A percentile compares a stretch with the other conserved stretches of the same genome.
Evolutionary conservation across 306 rosid species (phyloP).

Genomic region (Prunus mume): DNA sequence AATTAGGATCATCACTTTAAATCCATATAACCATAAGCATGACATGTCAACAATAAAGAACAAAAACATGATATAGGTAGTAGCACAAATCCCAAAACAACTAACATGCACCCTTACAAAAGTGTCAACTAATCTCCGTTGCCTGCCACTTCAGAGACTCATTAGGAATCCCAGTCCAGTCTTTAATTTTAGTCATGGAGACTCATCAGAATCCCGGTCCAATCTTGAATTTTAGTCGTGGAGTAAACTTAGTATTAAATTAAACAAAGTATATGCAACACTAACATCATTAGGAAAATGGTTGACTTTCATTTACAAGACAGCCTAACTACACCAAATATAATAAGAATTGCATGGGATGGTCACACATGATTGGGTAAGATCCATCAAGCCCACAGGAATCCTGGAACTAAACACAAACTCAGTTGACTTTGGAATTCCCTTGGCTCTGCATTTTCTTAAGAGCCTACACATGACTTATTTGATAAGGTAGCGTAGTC

Average conservation of each 20-base stretch:
- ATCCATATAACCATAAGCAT: constrained; percentile 11
- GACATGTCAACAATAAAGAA: constrained; percentile 20
- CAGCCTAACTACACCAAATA: constrained; percentile 34
- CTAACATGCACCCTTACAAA: constrained; percentile 15
- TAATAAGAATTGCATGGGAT: constrained; percentile 18
- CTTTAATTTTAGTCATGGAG: background rate
- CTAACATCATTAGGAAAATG: background rate
- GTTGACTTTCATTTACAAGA: constrained; percentile 43
- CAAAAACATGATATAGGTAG: constrained; percentile 9
- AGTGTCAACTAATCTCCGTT: constrained; percentile 19
- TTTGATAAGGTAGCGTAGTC: constrained; percentile 25
- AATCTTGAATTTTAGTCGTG: background rate
- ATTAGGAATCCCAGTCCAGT: constrained; percentile 11
- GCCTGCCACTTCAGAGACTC: background rate
- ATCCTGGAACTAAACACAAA: constrained; percentile 28
- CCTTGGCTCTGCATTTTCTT: constrained; percentile 26
- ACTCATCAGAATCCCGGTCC: constrained; percentile 14
- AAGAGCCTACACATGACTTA: constrained; percentile 19
- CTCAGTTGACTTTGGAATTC: constrained; percentile 42
- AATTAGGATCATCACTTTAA: background rate
- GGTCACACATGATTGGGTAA: constrained; percentile 14
- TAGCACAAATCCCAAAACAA: constrained; percentile 18
- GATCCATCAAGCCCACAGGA: constrained; percentile 27
- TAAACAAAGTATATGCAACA: constrained; percentile 10
- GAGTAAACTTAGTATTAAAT: background rate